Conservation (phyloP, 2,329 filamentous ascomycete species). For the Aureobasidium zeae region DNA sequence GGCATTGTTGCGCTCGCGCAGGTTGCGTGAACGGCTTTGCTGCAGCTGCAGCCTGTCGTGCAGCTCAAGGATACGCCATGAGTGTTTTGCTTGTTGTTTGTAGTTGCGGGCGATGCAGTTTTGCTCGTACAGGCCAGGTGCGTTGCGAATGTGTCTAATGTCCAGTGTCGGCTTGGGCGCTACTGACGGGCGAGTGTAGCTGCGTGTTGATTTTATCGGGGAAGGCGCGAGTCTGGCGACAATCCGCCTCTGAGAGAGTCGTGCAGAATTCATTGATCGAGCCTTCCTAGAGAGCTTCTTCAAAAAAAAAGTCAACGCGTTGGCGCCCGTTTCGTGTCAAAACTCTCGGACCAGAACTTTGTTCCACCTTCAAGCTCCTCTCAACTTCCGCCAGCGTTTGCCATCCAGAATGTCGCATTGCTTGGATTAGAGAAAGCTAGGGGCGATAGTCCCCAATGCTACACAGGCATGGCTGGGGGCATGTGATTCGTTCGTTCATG, state of each 20-base stretch:
- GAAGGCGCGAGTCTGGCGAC: slow-evolving; percentile 1
- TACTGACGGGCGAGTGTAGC: slow-evolving; percentile 51
- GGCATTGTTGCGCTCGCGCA: slow-evolving; percentile 59
- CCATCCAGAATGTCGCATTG: background rate
- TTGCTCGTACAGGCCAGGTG: slow-evolving; percentile 67
- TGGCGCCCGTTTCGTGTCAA: slow-evolving; percentile 13
- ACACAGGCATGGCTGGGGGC: slow-evolving; percentile 9
- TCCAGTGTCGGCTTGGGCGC: slow-evolving; percentile 74
- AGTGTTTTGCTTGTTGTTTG: slow-evolving; percentile 42
- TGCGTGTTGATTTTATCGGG: slow-evolving; percentile 13
- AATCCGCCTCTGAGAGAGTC: background rate
- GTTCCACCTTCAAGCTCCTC: background rate
- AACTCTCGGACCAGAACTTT: background rate
- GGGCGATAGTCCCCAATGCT: background rate
- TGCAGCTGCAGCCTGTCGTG: slow-evolving; percentile 39
- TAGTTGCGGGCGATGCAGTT: slow-evolving; percentile 88
- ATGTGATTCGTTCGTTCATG: slow-evolving; percentile 5
- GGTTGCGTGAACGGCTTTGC: slow-evolving; percentile 50
- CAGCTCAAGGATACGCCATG: slow-evolving; percentile 45
- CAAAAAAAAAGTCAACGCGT: slow-evolving; percentile 8
- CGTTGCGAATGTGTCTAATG: slow-evolving; percentile 81
- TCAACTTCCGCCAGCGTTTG: background rate
- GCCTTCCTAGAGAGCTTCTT: background rate
- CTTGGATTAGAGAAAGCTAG: background rate
- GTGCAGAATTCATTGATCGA: slow-evolving; percentile 8